Conservation (phyloP, 148 eudicot genomes). For the Spergularia marina region DNA sequence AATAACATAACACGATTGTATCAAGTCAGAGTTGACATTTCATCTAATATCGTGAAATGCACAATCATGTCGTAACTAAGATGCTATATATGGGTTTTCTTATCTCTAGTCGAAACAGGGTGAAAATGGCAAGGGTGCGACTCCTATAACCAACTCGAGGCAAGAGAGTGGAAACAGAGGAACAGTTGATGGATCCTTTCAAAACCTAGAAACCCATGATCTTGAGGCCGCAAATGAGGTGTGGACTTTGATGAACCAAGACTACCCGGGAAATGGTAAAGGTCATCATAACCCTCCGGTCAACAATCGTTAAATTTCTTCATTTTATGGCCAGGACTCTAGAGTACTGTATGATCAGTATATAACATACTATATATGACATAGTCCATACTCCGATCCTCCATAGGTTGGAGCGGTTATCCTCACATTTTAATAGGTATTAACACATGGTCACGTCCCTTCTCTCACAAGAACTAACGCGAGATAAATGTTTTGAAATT, state of each 20-base stretch:
- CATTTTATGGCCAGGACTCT: neutral
- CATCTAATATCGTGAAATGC: too few species aligned
- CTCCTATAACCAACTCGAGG: neutral
- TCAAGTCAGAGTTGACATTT: too few species aligned
- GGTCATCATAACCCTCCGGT: constrained; percentile 29
- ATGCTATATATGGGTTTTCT: neutral
- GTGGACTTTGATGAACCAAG: constrained; percentile 31
- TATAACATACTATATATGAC: too few species aligned
- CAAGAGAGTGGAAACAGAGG: neutral
- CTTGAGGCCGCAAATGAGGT: constrained; percentile 23
- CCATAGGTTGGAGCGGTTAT: too few species aligned
- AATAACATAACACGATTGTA: too few species aligned
- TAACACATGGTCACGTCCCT: too few species aligned
- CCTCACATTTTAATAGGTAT: too few species aligned
- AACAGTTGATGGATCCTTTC: constrained; percentile 5
- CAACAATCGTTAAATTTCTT: constrained; percentile 26
- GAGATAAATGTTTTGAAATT: too few species aligned
- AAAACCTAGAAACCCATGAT: constrained; percentile 17
- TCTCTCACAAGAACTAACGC: too few species aligned
- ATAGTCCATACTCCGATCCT: too few species aligned
- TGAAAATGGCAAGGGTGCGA: neutral
- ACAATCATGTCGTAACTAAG: neutral
- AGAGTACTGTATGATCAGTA: neutral
- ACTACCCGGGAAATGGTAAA: constrained; percentile 30
- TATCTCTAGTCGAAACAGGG: neutral